phyloP scores from a whole-genome alignment of 2,329 filamentous ascomycete species.

The Aspergillus pseudotamarii region DNA sequence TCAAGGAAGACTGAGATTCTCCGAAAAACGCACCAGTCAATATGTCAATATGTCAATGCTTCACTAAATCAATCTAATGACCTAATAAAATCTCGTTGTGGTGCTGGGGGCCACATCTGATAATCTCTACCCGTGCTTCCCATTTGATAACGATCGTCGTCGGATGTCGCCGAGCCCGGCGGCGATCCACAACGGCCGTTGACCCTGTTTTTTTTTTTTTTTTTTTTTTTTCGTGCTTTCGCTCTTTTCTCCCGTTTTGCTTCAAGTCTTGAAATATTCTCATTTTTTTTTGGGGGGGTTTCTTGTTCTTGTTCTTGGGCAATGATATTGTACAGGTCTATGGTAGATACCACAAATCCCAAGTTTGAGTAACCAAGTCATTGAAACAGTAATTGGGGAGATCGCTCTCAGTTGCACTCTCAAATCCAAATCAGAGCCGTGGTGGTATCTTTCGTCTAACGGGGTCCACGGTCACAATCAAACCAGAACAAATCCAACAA shows the following conservation, averaged over 20 bases:
- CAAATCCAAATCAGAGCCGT: conserved; percentile 1
- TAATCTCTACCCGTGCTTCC: neutral
- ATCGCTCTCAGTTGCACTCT: neutral
- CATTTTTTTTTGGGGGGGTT: neutral
- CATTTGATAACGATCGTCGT: conserved; percentile 8
- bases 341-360: conserved; percentile 6
- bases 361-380: neutral
- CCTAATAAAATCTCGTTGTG: neutral
- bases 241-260: neutral
- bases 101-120: conserved; percentile 4
- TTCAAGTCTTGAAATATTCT: neutral
- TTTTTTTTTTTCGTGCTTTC: neutral
- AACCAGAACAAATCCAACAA: conserved; percentile 8
- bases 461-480: conserved; percentile 5
- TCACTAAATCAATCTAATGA: neutral
- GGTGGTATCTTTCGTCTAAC: conserved; percentile 11
- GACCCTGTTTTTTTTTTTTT: neutral
- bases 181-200: neutral
- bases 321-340: conserved; percentile 9
- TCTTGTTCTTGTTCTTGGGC: neutral
- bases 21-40: neutral
- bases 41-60: neutral
- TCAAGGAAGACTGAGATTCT: neutral
- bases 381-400: conserved; percentile 1
- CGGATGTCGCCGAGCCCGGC: conserved; percentile 3